Evolutionary conservation across 2,329 filamentous ascomycete species (phyloP).

Genomic region (Stylonectria norvegica): DNA sequence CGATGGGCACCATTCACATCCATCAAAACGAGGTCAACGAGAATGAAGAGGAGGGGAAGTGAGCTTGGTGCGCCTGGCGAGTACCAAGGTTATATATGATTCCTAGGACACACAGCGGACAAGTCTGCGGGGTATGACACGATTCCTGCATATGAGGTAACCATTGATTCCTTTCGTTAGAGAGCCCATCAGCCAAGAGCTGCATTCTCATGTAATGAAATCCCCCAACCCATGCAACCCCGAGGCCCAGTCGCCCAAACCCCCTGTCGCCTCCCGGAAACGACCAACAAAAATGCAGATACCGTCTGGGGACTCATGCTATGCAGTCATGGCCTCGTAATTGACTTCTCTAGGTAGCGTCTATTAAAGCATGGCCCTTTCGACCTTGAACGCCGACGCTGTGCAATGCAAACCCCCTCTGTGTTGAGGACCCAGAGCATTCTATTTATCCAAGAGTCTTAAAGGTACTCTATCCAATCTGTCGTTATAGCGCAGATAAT

Average conservation of each 20-base stretch:
- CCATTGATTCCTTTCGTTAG: slow-evolving; percentile 11
- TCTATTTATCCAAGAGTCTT: slow-evolving; percentile 9
- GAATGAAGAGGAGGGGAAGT: slow-evolving; percentile 1
- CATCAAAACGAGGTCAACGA: no score
- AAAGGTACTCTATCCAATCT: slow-evolving; percentile 4
- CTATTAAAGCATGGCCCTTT: slow-evolving; percentile 8
- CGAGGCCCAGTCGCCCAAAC: neutral
- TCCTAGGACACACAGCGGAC: slow-evolving; percentile 3
- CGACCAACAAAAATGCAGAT: slow-evolving; percentile 1
- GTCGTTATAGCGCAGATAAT: no score
- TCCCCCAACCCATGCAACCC: slow-evolving; percentile 13
- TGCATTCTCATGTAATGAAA: slow-evolving; percentile 27
- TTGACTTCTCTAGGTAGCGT: slow-evolving; percentile 1
- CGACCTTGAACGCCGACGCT: slow-evolving; percentile 33
- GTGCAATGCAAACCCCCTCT: slow-evolving; percentile 22
- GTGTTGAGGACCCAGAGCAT: slow-evolving; percentile 8
- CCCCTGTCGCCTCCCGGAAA: neutral
- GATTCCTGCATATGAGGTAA: slow-evolving; percentile 17
- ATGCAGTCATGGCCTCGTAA: slow-evolving; percentile 15
- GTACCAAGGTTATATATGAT: slow-evolving; percentile 8
- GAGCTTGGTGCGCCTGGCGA: slow-evolving; percentile 16
- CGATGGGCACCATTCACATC: no score
- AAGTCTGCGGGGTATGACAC: slow-evolving; percentile 23
- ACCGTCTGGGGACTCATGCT: slow-evolving; percentile 4
- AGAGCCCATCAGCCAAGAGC: slow-evolving; percentile 17